These are phyloP conservation scores for Epichloe amarillans DNA, from an alignment of 2,329 filamentous ascomycete genomes.

Conservation along the genomic window DNA sequence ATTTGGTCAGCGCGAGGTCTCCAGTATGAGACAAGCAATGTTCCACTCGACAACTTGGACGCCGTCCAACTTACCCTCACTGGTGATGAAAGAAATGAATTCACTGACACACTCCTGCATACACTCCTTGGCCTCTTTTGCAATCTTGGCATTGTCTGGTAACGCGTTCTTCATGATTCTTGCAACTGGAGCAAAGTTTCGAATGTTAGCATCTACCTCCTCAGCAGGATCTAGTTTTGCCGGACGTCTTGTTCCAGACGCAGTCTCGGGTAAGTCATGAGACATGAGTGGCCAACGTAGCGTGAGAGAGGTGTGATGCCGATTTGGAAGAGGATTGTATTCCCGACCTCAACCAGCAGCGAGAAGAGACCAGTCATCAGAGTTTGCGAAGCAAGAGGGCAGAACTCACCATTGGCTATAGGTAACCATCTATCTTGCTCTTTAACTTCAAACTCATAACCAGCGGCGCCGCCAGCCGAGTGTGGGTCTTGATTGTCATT, in stretches of 20 bases:
- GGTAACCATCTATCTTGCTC: conserved; percentile 99
- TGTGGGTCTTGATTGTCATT: conserved; percentile 74
- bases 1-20: background rate
- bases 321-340: conserved; percentile 3
- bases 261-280: conserved; percentile 40
- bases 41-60: background rate
- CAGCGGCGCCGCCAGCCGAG: conserved; percentile 47
- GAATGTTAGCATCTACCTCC: conserved; percentile 78
- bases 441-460: conserved; percentile 96
- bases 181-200: conserved; percentile 89
- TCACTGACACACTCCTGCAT: conserved; percentile 99
- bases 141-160: conserved; percentile 97
- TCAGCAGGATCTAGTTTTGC: conserved; percentile 36
- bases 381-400: conserved; percentile 14
- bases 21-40: background rate
- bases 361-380: background rate
- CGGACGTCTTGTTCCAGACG: conserved; percentile 33
- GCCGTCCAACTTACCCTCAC: conserved; percentile 60
- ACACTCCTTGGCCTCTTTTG: conserved; percentile 97
- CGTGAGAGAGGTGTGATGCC: conserved; percentile 21
- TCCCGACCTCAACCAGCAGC: background rate
- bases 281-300: conserved; percentile 36
- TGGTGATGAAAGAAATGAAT: conserved; percentile 99
- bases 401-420: conserved; percentile 96
- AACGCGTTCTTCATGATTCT: conserved; percentile 98